These are phyloP conservation scores for Fusarium concolor DNA, from an alignment of 2,329 filamentous ascomycete species.

Conservation along the genomic window DNA sequence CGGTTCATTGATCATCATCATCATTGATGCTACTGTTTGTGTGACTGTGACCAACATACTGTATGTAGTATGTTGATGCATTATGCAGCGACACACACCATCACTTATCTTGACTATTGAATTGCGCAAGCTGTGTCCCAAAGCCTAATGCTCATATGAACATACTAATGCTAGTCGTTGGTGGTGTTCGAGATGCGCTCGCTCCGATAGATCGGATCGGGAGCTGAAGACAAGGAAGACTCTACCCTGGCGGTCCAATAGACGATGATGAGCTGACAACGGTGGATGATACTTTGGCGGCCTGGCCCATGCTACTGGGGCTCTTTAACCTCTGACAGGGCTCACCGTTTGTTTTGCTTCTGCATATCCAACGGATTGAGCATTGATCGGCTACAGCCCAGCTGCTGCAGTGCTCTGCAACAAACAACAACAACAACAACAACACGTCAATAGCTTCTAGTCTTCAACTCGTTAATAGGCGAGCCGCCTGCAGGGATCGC, in stretches of 20 bases:
- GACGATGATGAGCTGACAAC: conserved; percentile 4
- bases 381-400: conserved; percentile 20
- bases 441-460: conserved; percentile 27
- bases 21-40: conserved; percentile 9
- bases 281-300: not conserved
- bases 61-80: not conserved
- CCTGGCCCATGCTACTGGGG: conserved; percentile 4
- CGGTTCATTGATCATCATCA: conserved; percentile 13
- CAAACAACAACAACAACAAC: conserved; percentile 15
- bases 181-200: conserved; percentile 18
- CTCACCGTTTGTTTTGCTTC: not conserved
- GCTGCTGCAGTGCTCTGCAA: conserved; percentile 19
- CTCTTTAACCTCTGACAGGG: not conserved
- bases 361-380: not conserved
- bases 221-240: conserved; percentile 6
- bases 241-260: not conserved
- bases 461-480: conserved; percentile 15
- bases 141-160: not conserved
- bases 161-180: not conserved
- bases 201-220: conserved; percentile 36
- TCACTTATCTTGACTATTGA: not conserved
- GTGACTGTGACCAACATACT: conserved; percentile 15
- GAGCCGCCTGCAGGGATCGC: conserved; percentile 40
- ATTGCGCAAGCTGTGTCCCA: conserved; percentile 14
- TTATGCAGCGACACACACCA: conserved; percentile 23